Conservation (phyloP, 345 rosid species). For the Chamaenerion angustifolium region DNA sequence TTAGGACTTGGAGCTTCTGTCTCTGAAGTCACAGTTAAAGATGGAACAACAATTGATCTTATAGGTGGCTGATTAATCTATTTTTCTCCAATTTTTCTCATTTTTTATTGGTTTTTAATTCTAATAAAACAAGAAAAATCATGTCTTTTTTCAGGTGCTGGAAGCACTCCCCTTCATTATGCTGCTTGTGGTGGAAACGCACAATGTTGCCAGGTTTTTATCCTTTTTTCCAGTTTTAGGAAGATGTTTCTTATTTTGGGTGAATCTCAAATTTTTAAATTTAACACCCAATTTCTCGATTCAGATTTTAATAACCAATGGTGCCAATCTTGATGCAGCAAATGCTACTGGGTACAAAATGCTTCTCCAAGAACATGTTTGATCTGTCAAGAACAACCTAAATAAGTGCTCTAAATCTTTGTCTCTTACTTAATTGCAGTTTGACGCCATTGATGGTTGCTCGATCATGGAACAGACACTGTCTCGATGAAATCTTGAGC, state of each 20-base stretch:
- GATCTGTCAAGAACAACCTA: too few species aligned
- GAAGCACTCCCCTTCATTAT: conserved; percentile 88
- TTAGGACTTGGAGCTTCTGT: conserved; percentile 82
- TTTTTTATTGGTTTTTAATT: background rate
- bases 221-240: too few species aligned
- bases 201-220: conserved; percentile 84
- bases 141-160: conserved; percentile 49
- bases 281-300: conserved; percentile 2
- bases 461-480: conserved; percentile 74
- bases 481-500: conserved; percentile 63
- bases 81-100: background rate
- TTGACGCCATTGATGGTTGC: conserved; percentile 96
- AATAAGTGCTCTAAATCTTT: too few species aligned
- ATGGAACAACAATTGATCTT: conserved; percentile 87
- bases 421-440: conserved; percentile 17
- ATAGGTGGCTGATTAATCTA: conserved; percentile 43
- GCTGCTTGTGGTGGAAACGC: conserved; percentile 97
- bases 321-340: conserved; percentile 54
- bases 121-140: too few species aligned
- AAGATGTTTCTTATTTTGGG: too few species aligned
- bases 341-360: conserved; percentile 61
- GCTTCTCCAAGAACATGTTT: too few species aligned
- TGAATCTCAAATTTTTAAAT: too few species aligned
- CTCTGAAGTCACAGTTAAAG: conserved; percentile 65
- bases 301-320: conserved; percentile 69